phyloP scores from a whole-genome alignment of 1,284 basidiomycete species.

The Filobasidium uniguttulatum region DNA sequence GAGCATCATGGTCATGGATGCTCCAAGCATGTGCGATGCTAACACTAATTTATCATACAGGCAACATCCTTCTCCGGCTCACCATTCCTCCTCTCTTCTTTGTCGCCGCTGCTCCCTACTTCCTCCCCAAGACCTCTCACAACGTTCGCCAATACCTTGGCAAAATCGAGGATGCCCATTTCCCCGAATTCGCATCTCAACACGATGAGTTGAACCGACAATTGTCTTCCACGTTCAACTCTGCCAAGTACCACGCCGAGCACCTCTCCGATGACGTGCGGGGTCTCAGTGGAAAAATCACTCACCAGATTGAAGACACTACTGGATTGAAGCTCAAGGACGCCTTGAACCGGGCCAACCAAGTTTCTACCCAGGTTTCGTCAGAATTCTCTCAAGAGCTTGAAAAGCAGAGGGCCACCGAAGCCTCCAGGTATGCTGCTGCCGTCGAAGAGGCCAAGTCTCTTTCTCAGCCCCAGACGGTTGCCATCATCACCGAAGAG shows the following conservation, averaged over 20 bases:
- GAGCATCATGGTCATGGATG: slow-evolving; percentile 13
- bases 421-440: slow-evolving; percentile 8
- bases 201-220: slow-evolving; percentile 56
- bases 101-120: slow-evolving; percentile 53
- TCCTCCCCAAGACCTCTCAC: slow-evolving; percentile 60
- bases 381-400: slow-evolving; percentile 7
- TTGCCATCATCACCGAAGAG: slow-evolving; percentile 33
- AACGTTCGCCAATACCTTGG: slow-evolving; percentile 55
- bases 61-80: slow-evolving; percentile 48
- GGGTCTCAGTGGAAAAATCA: slow-evolving; percentile 38
- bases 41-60: slow-evolving; percentile 13
- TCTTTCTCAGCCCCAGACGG: slow-evolving; percentile 19
- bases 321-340: slow-evolving; percentile 60
- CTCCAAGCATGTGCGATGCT: neutral
- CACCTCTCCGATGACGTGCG: slow-evolving; percentile 31
- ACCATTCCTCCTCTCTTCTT: slow-evolving; percentile 58
- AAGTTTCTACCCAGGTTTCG: slow-evolving; percentile 18
- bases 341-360: slow-evolving; percentile 42
- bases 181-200: slow-evolving; percentile 52
- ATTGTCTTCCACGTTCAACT: slow-evolving; percentile 46
- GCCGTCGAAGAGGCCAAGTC: slow-evolving; percentile 16
- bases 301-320: slow-evolving; percentile 50
- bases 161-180: slow-evolving; percentile 55
- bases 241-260: slow-evolving; percentile 40
- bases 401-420: slow-evolving; percentile 6